Evolutionary conservation across 129 eudicot species (phyloP), one percentile per base, ranked within the genome.

Genomic region (Smallanthus sonchifolius): DNA sequence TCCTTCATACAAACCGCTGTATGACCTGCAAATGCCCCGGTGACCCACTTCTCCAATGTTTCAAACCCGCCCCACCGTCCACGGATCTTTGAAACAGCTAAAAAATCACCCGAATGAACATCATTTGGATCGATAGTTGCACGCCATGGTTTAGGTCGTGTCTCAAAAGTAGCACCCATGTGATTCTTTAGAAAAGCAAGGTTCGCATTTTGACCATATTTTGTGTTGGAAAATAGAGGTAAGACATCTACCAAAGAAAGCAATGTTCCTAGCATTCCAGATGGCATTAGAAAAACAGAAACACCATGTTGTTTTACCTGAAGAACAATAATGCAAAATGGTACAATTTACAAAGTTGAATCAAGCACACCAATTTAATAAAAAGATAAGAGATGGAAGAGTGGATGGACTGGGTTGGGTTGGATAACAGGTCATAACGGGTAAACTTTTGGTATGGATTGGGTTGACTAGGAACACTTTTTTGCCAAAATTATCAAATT

Each of bases 1-100:
- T 95, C 99, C 86, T 95, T 95, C 84, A 95, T 76, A 77, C 99
- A 95, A 54, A 95, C 99, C 0, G 99, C 96, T 20, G 99, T 95
- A 40, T 95, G 99, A 74, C 99, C 99, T 39, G 99, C 97, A 82
- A 95, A 95, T 30, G 99, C 97, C 69, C 99, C 99, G 0, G 99
- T 95, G 52, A 95, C 99, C 99, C 99, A 95, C 85, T 95, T 95
- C 83, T 95, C 99, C 66, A 95, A 87, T 54, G 99, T 95, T 81
- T 95, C 97, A 84, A 95, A 95, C 67, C 99, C 99, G 79, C 99
- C 99, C 99, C 99, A 91, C 37, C 99, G 88, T 57, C 99, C 99
- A 72, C 99, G 99, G 73, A 95, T 88, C 90, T 95, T 95, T 42
- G 97, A 91, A 20, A 95, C 86, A 1, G 99, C 99, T 69, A 95